Evolutionary conservation across 768 basidiomycete genomes (phyloP).

Genomic region (Pholiota molesta): DNA sequence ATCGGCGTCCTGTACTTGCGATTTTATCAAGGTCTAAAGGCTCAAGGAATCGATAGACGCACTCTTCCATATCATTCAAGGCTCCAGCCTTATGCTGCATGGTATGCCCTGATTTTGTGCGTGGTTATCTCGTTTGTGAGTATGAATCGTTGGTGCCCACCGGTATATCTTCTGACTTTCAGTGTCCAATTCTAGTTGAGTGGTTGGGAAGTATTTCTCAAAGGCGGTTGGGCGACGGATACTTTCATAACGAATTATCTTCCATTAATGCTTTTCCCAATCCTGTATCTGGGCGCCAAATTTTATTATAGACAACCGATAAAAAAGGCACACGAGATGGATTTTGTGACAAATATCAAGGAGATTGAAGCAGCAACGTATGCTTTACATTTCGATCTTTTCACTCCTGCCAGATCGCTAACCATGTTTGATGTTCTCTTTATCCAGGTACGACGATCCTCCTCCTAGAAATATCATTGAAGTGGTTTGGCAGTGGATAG

Average conservation of each 20-base stretch:
- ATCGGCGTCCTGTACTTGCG: constrained; percentile 79
- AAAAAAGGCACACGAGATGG: constrained; percentile 71
- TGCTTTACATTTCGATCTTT: constrained; percentile 12
- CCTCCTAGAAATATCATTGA: constrained; percentile 70
- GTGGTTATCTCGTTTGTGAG: constrained; percentile 66
- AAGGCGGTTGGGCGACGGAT: constrained; percentile 49
- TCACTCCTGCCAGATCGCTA: background rate
- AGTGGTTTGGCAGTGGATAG: constrained; percentile 80
- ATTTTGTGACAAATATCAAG: constrained; percentile 73
- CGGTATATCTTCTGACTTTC: background rate
- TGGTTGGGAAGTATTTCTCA: constrained; percentile 45
- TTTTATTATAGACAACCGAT: constrained; percentile 51
- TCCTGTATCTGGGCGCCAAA: constrained; percentile 68
- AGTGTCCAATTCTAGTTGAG: constrained; percentile 36
- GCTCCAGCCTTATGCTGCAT: constrained; percentile 78
- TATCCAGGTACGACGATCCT: constrained; percentile 59
- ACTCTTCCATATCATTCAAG: constrained; percentile 70
- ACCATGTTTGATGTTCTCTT: background rate
- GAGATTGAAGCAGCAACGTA: constrained; percentile 70
- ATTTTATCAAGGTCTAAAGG: constrained; percentile 83
- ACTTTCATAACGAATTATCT: constrained; percentile 88
- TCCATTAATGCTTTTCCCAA: constrained; percentile 70
- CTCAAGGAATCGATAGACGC: constrained; percentile 74
- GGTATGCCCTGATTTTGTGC: constrained; percentile 47
- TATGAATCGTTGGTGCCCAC: constrained; percentile 8